Evolutionary conservation across 257 asterid species (phyloP).

Genomic region (Solanum virginianum): DNA sequence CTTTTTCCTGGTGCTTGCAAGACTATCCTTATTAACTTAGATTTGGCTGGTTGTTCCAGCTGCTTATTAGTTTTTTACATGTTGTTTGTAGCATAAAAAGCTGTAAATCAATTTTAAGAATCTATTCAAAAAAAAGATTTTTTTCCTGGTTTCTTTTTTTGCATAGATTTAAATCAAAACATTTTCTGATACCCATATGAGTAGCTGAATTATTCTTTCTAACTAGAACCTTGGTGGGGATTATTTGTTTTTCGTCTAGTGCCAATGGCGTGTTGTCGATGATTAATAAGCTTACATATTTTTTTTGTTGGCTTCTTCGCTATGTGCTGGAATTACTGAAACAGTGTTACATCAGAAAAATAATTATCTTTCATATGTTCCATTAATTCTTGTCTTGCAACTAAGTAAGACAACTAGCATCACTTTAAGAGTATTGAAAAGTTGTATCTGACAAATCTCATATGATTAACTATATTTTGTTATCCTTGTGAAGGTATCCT

Average conservation of each 20-base stretch:
- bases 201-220: not conserved
- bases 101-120: not conserved
- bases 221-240: not conserved
- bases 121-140: not conserved
- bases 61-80: not conserved
- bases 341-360: not conserved
- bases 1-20: not conserved
- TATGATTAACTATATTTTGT: conserved; percentile 31
- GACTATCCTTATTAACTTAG: not conserved
- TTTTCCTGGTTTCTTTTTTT: not conserved
- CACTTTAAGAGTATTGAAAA: conserved; percentile 10
- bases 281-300: not conserved
- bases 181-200: not conserved
- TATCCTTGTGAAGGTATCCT: conserved; percentile 40
- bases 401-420: not conserved
- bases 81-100: not conserved
- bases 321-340: not conserved
- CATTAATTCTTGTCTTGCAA: not conserved
- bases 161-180: not conserved
- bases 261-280: not conserved
- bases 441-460: conserved; percentile 14
- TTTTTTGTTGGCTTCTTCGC: not conserved
- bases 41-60: not conserved
- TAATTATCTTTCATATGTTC: not conserved
- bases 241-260: not conserved